A percentile compares a stretch with the other conserved stretches of the same genome.
These are phyloP conservation scores for Sugiyamaella xylanicola DNA, from an alignment of 1,139 yeast genomes.

Conservation along the genomic window DNA sequence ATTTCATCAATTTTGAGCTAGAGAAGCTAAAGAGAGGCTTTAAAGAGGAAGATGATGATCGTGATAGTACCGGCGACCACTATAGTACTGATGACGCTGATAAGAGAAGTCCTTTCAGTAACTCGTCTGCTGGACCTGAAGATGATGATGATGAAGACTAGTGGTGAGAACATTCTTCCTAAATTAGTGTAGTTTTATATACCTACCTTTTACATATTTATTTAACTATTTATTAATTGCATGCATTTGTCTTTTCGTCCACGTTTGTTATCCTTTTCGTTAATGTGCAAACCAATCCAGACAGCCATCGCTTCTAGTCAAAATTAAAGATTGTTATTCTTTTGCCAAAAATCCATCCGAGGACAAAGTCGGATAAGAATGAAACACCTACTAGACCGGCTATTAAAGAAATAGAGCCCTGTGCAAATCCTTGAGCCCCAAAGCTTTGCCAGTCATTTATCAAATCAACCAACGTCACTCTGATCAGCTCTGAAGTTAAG, in stretches of 20 bases:
- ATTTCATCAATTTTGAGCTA: constrained; percentile 29
- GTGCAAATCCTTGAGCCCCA: constrained; percentile 6
- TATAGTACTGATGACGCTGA: too few species aligned
- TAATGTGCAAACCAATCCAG: neutral
- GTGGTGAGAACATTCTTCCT: too few species aligned
- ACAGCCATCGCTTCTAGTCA: neutral
- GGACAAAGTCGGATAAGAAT: constrained; percentile 9
- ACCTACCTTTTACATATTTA: constrained; percentile 1
- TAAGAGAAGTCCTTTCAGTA: too few species aligned
- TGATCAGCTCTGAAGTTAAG: constrained; percentile 7
- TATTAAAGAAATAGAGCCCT: constrained; percentile 9
- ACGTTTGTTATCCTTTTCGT: neutral
- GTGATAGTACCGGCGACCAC: constrained; percentile 17
- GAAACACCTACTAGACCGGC: constrained; percentile 10
- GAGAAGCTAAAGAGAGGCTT: neutral
- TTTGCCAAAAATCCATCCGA: constrained; percentile 15
- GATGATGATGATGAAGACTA: constrained; percentile 1
- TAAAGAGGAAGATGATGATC: constrained; percentile 13
- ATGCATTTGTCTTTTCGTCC: too few species aligned
- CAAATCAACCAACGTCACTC: constrained; percentile 13
- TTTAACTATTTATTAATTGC: neutral
- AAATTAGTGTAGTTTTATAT: too few species aligned
- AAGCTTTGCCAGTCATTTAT: neutral
- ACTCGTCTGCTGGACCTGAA: too few species aligned
- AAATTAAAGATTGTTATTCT: constrained; percentile 12